These are phyloP conservation scores for Plectosphaerella sp. DNA, from an alignment of 2,329 filamentous ascomycete species.

Conservation along the genomic window DNA sequence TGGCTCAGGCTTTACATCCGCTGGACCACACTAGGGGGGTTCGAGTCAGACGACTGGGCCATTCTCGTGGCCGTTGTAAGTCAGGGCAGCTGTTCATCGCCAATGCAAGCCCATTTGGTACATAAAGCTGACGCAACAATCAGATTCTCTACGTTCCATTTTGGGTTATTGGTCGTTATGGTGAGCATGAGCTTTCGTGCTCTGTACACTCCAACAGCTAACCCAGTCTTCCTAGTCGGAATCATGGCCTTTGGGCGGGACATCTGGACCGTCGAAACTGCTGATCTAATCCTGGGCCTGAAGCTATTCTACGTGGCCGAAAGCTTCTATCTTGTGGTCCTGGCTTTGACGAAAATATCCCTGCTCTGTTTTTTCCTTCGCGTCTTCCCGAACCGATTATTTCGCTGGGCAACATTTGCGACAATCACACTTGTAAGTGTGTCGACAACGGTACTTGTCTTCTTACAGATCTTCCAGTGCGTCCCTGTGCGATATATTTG, in stretches of 20 bases:
- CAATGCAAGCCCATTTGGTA: too few relatives aligned
- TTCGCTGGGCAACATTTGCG: constrained; percentile 18
- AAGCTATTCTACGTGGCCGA: constrained; percentile 25
- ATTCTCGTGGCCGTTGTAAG: constrained; percentile 29
- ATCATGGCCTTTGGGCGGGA: constrained; percentile 28
- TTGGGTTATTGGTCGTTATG: constrained; percentile 22
- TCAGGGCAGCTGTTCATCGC: not conserved
- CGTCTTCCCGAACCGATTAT: constrained; percentile 20
- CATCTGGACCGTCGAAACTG: constrained; percentile 27
- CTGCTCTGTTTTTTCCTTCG: constrained; percentile 26
- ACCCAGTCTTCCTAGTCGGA: constrained; percentile 15
- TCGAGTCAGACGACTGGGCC: constrained; percentile 34
- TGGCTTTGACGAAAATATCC: constrained; percentile 24
- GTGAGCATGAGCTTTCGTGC: constrained; percentile 12
- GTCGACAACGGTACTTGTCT: constrained; percentile 19
- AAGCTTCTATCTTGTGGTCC: constrained; percentile 24
- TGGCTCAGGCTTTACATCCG: constrained; percentile 31
- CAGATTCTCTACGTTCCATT: constrained; percentile 24
- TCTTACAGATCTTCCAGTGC: constrained; percentile 30
- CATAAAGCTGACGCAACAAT: too few relatives aligned
- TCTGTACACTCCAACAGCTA: not conserved
- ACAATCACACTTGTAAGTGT: constrained; percentile 19
- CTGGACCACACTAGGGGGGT: constrained; percentile 22
- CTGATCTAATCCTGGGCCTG: constrained; percentile 20
- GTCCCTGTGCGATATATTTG: constrained; percentile 24